Conservation (phyloP, 441 rosid species). For the Adansonia grandidieri region DNA sequence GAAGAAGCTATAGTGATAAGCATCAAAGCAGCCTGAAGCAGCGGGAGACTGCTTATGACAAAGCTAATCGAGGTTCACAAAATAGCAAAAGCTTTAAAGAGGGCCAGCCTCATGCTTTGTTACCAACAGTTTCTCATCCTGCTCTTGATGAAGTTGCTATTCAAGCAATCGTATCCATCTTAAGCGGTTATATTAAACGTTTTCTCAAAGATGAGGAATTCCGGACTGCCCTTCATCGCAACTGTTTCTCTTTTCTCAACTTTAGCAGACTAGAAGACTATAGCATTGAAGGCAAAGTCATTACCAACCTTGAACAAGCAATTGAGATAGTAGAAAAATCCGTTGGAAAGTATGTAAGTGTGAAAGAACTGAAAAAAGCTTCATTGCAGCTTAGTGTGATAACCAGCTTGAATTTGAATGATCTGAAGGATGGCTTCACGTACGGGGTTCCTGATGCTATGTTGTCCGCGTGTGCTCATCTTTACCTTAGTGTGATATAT, state of each 20-base stretch:
- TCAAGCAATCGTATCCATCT: conserved; percentile 58
- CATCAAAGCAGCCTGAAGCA: conserved; percentile 26
- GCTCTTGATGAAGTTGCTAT: conserved; percentile 70
- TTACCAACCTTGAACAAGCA: conserved; percentile 55
- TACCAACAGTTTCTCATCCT: conserved; percentile 37
- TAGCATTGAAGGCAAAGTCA: conserved; percentile 43
- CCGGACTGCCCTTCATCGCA: conserved; percentile 40
- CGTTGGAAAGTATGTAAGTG: conserved; percentile 38
- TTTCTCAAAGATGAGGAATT: conserved; percentile 50
- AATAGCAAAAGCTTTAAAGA: conserved; percentile 34
- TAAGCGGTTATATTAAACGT: conserved; percentile 47
- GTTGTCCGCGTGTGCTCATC: conserved; percentile 66
- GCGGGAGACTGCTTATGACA: conserved; percentile 30
- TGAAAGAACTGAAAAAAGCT: conserved; percentile 60
- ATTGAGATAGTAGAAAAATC: conserved; percentile 51
- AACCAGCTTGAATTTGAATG: conserved; percentile 49
- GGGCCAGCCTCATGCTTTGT: conserved; percentile 24
- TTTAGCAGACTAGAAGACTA: conserved; percentile 32
- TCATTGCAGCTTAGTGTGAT: conserved; percentile 58
- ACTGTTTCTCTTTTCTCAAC: conserved; percentile 51
- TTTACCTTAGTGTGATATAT: conserved; percentile 58
- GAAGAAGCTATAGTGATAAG: conserved; percentile 23
- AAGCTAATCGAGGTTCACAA: conserved; percentile 35
- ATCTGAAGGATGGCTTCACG: conserved; percentile 47
- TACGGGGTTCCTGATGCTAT: conserved; percentile 48